Evolutionary conservation across 1,139 yeast species (phyloP).

Genomic region (Suhomyces guaymorum): DNA sequence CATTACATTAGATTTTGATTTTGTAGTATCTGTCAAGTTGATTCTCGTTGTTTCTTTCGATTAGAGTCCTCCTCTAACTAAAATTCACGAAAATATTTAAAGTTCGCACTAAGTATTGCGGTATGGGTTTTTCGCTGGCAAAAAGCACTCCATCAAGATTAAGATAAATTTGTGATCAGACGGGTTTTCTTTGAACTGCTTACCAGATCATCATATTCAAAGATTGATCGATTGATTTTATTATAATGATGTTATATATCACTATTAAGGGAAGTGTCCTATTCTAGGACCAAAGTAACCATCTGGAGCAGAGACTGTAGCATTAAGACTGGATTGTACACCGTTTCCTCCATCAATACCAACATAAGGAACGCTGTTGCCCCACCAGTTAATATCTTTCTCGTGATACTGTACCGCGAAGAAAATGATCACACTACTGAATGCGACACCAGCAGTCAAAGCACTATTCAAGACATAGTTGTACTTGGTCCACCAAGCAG

Average conservation of each 20-base stretch:
- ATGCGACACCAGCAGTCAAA: constrained; percentile 23
- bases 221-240: too few relatives aligned
- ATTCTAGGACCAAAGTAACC: constrained; percentile 22
- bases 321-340: constrained; percentile 12
- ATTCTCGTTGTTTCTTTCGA: too few relatives aligned
- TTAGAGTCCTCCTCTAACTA: too few relatives aligned
- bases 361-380: constrained; percentile 15
- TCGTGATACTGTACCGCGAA: constrained; percentile 23
- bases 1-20: too few relatives aligned
- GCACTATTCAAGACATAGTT: constrained; percentile 22
- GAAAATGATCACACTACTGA: constrained; percentile 20
- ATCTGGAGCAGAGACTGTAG: constrained; percentile 17
- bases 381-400: constrained; percentile 22
- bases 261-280: constrained; percentile 14
- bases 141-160: too few relatives aligned
- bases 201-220: too few relatives aligned
- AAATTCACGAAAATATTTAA: too few relatives aligned
- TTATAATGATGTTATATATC: background rate
- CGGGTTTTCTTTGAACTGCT: too few relatives aligned
- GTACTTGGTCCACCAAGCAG: constrained; percentile 23
- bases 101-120: too few relatives aligned
- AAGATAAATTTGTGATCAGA: too few relatives aligned
- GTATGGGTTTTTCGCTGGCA: too few relatives aligned
- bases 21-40: too few relatives aligned
- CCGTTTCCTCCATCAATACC: constrained; percentile 19